phyloP scores from a whole-genome alignment of 2,329 filamentous ascomycete species.

The Trichoderma sp. region DNA sequence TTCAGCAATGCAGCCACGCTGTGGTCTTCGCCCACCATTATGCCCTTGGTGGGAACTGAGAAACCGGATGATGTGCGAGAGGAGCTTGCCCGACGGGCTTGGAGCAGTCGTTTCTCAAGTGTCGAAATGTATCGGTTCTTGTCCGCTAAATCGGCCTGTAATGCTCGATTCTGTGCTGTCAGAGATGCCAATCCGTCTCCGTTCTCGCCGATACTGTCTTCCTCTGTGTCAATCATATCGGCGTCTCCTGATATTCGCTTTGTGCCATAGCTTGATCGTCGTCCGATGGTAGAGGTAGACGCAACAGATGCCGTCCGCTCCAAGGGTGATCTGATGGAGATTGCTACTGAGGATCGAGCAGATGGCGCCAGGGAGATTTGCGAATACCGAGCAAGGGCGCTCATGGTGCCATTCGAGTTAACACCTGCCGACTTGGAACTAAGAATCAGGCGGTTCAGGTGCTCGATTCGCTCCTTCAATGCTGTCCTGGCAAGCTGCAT shows the following conservation, averaged over 20 bases:
- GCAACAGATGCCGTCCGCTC: constrained; percentile 70
- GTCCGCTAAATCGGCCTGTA: constrained; percentile 93
- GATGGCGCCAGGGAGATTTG: constrained; percentile 59
- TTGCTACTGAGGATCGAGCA: constrained; percentile 69
- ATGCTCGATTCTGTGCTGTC: constrained; percentile 82
- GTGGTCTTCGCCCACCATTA: constrained; percentile 77
- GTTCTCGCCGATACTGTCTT: constrained; percentile 77
- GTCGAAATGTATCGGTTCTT: constrained; percentile 97
- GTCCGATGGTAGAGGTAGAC: constrained; percentile 64
- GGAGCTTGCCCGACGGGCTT: constrained; percentile 87
- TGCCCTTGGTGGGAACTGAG: constrained; percentile 61
- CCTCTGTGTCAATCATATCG: constrained; percentile 55
- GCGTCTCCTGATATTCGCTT: constrained; percentile 48
- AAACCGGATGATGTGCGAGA: constrained; percentile 81
- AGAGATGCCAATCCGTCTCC: constrained; percentile 85
- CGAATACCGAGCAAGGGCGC: constrained; percentile 68
- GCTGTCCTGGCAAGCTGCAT: constrained; percentile 97
- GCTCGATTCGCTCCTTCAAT: constrained; percentile 95
- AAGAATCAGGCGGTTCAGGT: constrained; percentile 91
- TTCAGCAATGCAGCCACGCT: constrained; percentile 72
- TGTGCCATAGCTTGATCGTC: constrained; percentile 50
- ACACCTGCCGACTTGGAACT: constrained; percentile 96
- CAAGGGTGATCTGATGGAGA: constrained; percentile 60
- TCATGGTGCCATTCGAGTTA: constrained; percentile 75
- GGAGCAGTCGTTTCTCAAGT: constrained; percentile 86